Evolutionary conservation across 495 filamentous ascomycete genomes (phyloP).

Genomic region (Rhypophila decipiens): DNA sequence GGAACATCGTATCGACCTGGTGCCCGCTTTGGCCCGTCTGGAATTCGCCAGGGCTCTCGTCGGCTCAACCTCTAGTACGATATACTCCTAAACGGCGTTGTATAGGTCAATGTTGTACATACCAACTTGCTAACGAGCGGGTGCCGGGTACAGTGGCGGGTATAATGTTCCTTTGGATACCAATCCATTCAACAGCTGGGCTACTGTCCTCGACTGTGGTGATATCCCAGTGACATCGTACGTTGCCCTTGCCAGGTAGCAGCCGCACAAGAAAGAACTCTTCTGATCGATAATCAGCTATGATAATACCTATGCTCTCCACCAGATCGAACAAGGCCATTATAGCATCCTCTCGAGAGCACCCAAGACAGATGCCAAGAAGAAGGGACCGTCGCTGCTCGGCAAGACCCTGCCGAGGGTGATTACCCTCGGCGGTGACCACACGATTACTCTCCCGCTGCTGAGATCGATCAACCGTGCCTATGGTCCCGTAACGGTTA

Average conservation of each 20-base stretch:
- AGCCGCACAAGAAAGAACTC: too few relatives aligned
- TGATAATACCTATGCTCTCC: constrained; percentile 71
- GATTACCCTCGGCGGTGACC: constrained; percentile 77
- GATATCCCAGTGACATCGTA: constrained; percentile 78
- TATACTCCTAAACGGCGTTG: too few relatives aligned
- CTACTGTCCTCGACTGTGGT: constrained; percentile 73
- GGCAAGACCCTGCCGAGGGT: constrained; percentile 53
- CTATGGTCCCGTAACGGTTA: constrained; percentile 72
- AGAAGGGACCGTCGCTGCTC: constrained; percentile 41
- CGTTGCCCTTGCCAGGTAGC: too few relatives aligned
- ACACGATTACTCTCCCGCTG: constrained; percentile 73
- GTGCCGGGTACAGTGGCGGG: constrained; percentile 52
- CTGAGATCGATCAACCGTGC: constrained; percentile 70
- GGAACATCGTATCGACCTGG: constrained; percentile 43
- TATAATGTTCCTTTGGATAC: constrained; percentile 75
- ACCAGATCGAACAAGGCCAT: constrained; percentile 71
- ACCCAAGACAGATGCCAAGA: constrained; percentile 42
- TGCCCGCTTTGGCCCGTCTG: constrained; percentile 80
- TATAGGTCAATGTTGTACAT: too few relatives aligned
- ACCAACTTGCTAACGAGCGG: too few relatives aligned
- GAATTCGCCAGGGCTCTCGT: constrained; percentile 75
- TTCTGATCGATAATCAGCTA: too few relatives aligned
- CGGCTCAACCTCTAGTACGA: constrained; percentile 60
- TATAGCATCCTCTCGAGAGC: constrained; percentile 43
- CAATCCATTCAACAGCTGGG: constrained; percentile 75